Conservation (phyloP, 257 asterid species). For the Handroanthus guayacan region DNA sequence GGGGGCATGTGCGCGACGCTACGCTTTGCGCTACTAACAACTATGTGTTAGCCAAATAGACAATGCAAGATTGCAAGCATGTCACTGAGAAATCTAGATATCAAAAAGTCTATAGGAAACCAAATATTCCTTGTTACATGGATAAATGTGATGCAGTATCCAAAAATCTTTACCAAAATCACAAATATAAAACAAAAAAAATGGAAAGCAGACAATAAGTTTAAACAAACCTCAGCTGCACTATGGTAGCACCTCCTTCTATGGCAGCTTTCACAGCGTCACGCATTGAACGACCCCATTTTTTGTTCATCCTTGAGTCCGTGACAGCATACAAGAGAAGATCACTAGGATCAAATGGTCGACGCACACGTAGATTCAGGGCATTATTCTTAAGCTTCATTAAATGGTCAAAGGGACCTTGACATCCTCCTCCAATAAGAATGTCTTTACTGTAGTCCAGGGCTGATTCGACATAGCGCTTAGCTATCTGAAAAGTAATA, state of each 20-base stretch:
- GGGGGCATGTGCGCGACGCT: no score
- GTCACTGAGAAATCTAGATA: not conserved
- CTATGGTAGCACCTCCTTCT: slow-evolving; percentile 91
- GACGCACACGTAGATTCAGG: slow-evolving; percentile 34
- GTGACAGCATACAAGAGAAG: slow-evolving; percentile 96
- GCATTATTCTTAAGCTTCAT: slow-evolving; percentile 71
- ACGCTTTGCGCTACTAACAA: no score
- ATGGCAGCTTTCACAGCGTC: slow-evolving; percentile 87
- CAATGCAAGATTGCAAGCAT: not conserved
- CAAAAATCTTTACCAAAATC: not conserved
- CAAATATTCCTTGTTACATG: not conserved
- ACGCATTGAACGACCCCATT: slow-evolving; percentile 78
- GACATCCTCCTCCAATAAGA: slow-evolving; percentile 72
- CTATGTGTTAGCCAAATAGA: not conserved
- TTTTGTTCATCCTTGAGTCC: slow-evolving; percentile 88
- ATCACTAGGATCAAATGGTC: slow-evolving; percentile 65
- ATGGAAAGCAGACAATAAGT: not conserved
- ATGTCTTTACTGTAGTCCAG: slow-evolving; percentile 84
- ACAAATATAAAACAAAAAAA: slow-evolving; percentile 1
- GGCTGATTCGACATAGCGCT: slow-evolving; percentile 75
- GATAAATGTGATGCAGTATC: slow-evolving; percentile 20
- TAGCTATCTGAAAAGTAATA: slow-evolving; percentile 68
- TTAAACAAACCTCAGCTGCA: slow-evolving; percentile 83
- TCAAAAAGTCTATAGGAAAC: slow-evolving; percentile 2
- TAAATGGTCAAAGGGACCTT: slow-evolving; percentile 90